Evolutionary conservation across 495 filamentous ascomycete species (phyloP).

Genomic region (Polyplosphaeria fusca): DNA sequence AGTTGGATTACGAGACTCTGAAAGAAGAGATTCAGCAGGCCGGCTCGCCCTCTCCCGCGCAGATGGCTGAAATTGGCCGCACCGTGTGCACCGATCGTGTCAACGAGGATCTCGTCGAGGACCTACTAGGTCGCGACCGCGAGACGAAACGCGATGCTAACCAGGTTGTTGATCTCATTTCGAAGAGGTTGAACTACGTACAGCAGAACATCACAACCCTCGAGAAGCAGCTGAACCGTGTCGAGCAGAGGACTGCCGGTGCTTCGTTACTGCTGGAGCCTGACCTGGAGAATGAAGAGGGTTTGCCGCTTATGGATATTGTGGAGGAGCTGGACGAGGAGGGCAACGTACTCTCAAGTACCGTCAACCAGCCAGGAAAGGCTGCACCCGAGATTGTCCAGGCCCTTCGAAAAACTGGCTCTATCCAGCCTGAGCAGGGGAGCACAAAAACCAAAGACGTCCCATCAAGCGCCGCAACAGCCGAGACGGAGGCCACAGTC

Average conservation of each 20-base stretch:
- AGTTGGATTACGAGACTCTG: constrained; percentile 84
- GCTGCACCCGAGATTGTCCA: constrained; percentile 61
- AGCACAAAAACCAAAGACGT: background rate
- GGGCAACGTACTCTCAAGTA: constrained; percentile 69
- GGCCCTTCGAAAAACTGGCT: constrained; percentile 65
- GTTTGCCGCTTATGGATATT: constrained; percentile 79
- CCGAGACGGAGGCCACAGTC: background rate
- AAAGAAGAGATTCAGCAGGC: constrained; percentile 65
- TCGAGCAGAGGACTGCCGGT: constrained; percentile 64
- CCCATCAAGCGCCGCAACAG: background rate
- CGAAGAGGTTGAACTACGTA: constrained; percentile 81
- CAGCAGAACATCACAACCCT: constrained; percentile 70
- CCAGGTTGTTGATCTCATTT: constrained; percentile 67
- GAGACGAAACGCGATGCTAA: constrained; percentile 45
- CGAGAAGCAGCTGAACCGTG: constrained; percentile 63
- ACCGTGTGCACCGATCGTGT: constrained; percentile 55
- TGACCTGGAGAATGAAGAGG: constrained; percentile 55
- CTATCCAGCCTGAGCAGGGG: constrained; percentile 48
- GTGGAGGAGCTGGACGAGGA: constrained; percentile 89
- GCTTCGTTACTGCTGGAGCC: constrained; percentile 39
- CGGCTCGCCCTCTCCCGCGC: background rate
- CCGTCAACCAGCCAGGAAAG: constrained; percentile 57
- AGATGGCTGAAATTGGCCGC: constrained; percentile 44
- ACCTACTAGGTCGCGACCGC: constrained; percentile 58
- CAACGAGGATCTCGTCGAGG: constrained; percentile 59